Evolutionary conservation across 176 grass and related monocot genomes (phyloP).

Genomic region (Microstegium vimineum): DNA sequence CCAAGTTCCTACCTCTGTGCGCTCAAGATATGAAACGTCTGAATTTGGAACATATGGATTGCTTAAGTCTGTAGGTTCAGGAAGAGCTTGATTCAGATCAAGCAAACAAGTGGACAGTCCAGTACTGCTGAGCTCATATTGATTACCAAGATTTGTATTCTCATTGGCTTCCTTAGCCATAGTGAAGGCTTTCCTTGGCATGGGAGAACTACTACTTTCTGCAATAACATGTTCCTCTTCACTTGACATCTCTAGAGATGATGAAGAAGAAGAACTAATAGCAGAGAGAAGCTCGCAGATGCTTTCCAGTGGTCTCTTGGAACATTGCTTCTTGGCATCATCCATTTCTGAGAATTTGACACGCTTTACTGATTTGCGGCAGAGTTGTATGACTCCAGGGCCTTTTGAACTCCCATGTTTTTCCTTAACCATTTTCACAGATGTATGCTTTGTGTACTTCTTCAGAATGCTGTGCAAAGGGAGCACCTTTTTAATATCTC

Average conservation of each 20-base stretch:
- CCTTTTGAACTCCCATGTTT: conserved; percentile 22
- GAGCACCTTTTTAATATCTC: conserved; percentile 22
- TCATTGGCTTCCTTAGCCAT: neutral
- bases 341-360: conserved; percentile 37
- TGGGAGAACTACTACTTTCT: conserved; percentile 33
- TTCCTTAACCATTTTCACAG: conserved; percentile 50
- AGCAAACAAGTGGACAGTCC: conserved; percentile 16
- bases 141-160: conserved; percentile 5
- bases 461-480: conserved; percentile 57
- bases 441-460: conserved; percentile 43
- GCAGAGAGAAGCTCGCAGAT: conserved; percentile 42
- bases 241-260: conserved; percentile 33
- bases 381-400: conserved; percentile 38
- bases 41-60: neutral
- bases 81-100: conserved; percentile 42
- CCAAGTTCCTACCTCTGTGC: neutral
- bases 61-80: conserved; percentile 24
- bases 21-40: conserved; percentile 14
- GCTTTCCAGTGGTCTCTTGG: conserved; percentile 28
- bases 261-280: conserved; percentile 42
- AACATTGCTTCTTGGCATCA: conserved; percentile 32
- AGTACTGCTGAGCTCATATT: conserved; percentile 21
- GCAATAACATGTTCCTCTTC: conserved; percentile 31
- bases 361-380: conserved; percentile 36
- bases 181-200: neutral